These are phyloP conservation scores for Brasenia schreberi DNA, from an alignment of 164 flowering plant species.

Conservation along the genomic window DNA sequence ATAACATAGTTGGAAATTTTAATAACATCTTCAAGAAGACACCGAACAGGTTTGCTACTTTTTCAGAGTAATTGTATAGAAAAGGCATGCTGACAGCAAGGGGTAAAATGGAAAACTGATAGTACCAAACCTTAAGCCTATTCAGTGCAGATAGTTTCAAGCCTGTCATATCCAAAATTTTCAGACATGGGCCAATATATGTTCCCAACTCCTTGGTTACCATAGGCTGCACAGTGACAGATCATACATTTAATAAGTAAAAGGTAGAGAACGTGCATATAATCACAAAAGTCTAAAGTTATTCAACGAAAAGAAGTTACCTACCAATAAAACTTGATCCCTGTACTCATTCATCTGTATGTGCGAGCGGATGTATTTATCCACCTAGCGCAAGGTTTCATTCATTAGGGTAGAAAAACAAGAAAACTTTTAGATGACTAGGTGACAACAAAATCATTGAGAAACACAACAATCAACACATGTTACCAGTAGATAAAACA, in stretches of 20 bases:
- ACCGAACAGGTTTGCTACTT: too few relatives aligned
- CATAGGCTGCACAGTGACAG: constrained; percentile 27
- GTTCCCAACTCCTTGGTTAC: constrained; percentile 45
- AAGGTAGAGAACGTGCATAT: too few relatives aligned
- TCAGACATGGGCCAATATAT: constrained; percentile 54
- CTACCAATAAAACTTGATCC: constrained; percentile 73
- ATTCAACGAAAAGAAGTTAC: constrained; percentile 8
- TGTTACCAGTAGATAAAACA: too few relatives aligned
- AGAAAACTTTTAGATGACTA: not conserved
- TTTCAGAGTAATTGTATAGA: not conserved
- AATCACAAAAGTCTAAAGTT: too few relatives aligned
- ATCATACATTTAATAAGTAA: too few relatives aligned
- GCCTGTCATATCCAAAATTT: constrained; percentile 82
- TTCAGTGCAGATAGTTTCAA: constrained; percentile 67
- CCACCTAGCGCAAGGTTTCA: constrained; percentile 21
- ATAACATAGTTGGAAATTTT: too few relatives aligned
- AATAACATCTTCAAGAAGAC: too few relatives aligned
- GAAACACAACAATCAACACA: too few relatives aligned
- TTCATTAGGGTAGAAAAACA: constrained; percentile 1
- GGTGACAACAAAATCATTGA: too few relatives aligned
- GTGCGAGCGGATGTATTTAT: constrained; percentile 82
- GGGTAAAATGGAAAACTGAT: too few relatives aligned
- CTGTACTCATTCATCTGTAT: constrained; percentile 92
- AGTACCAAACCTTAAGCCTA: constrained; percentile 50
- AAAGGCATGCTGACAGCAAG: too few relatives aligned